phyloP scores from a whole-genome alignment of 2,329 filamentous ascomycete species.

The Trichoderma guizhouense region DNA sequence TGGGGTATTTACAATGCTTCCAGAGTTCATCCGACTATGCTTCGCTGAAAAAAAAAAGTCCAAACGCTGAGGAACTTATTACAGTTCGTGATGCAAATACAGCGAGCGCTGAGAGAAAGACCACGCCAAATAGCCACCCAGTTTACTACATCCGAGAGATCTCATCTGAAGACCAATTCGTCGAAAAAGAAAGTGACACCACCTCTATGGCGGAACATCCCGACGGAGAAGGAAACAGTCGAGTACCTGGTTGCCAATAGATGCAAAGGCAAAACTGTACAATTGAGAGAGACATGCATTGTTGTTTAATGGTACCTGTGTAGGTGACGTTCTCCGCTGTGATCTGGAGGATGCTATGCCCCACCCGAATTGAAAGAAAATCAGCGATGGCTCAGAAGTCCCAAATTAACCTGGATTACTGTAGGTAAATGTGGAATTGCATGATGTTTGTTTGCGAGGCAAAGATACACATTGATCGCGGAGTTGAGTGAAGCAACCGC shows the following conservation, averaged over 20 bases:
- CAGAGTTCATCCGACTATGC: background rate
- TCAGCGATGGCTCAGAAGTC: background rate
- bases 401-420: background rate
- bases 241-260: background rate
- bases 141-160: background rate
- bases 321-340: background rate
- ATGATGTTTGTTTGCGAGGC: background rate
- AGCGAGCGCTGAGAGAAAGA: background rate
- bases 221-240: background rate
- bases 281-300: background rate
- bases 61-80: background rate
- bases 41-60: background rate
- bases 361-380: background rate
- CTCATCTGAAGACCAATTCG: background rate
- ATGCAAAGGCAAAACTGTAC: background rate
- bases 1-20: fast-evolving
- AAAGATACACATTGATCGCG: background rate
- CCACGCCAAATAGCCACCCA: background rate
- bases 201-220: background rate
- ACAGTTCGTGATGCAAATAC: background rate
- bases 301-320: background rate
- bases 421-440: background rate
- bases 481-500: background rate
- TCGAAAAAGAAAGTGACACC: background rate
- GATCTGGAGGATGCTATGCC: background rate